Evolutionary conservation across 805 yeast species (phyloP).

Genomic region (Metschnikowia continentalis): DNA sequence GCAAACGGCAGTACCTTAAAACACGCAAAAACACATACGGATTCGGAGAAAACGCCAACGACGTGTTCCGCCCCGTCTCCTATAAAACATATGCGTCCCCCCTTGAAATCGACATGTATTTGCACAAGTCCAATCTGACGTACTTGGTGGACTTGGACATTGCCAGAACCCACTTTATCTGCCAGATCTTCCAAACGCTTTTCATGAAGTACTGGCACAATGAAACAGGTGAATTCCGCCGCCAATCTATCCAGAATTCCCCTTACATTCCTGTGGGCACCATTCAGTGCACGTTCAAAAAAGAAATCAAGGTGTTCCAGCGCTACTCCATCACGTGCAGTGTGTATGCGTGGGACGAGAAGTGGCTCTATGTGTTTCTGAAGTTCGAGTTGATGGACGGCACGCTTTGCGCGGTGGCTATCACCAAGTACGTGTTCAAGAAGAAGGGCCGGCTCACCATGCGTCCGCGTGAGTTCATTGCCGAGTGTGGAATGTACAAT

Average conservation of each 20-base stretch:
- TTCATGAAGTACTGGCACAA: constrained; percentile 45
- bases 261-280: constrained; percentile 79
- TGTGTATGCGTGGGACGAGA: constrained; percentile 78
- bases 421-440: constrained; percentile 81
- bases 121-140: constrained; percentile 85
- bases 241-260: constrained; percentile 24
- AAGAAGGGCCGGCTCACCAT: constrained; percentile 68
- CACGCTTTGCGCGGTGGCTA: constrained; percentile 49
- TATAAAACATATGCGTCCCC: constrained; percentile 60
- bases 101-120: constrained; percentile 77
- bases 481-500: constrained; percentile 51
- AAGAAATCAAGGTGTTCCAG: constrained; percentile 68
- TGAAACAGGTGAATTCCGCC: constrained; percentile 30
- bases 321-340: constrained; percentile 52
- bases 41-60: constrained; percentile 19
- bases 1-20: constrained; percentile 21
- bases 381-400: constrained; percentile 40
- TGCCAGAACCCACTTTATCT: constrained; percentile 62
- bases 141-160: constrained; percentile 80
- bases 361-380: constrained; percentile 75
- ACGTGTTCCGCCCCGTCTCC: constrained; percentile 42
- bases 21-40: constrained; percentile 33
- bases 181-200: constrained; percentile 52
- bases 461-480: constrained; percentile 56
- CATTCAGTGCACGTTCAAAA: constrained; percentile 61